These are phyloP conservation scores for Peniophora sp. DNA, from an alignment of 1,284 basidiomycete genomes.

Conservation along the genomic window DNA sequence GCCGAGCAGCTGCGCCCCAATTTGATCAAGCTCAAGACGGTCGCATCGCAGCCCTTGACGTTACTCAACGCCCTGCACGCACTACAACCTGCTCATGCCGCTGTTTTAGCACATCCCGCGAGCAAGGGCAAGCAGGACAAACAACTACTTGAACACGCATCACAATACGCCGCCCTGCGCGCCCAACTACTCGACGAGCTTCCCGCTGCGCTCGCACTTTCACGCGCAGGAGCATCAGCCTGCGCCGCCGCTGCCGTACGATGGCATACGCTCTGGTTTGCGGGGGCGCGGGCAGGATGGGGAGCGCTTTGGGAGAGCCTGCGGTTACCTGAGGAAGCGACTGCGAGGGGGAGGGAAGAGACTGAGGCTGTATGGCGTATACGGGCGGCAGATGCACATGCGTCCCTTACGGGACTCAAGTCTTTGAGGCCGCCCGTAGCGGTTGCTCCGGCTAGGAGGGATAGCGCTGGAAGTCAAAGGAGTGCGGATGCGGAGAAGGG, in stretches of 20 bases:
- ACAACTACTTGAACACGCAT: slow-evolving; percentile 58
- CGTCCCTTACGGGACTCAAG: too few species aligned
- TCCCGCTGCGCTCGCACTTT: slow-evolving; percentile 48
- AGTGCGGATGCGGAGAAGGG: slow-evolving; percentile 32
- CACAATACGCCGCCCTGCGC: slow-evolving; percentile 65
- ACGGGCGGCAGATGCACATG: too few species aligned
- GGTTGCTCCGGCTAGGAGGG: slow-evolving; percentile 43
- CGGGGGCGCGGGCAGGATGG: slow-evolving; percentile 54
- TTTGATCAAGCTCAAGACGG: slow-evolving; percentile 45
- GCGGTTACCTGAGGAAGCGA: slow-evolving; percentile 64
- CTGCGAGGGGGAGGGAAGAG: slow-evolving; percentile 48
- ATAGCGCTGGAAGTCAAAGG: slow-evolving; percentile 40
- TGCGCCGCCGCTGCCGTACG: slow-evolving; percentile 41
- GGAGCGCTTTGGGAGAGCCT: slow-evolving; percentile 72
- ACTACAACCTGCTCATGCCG: slow-evolving; percentile 58
- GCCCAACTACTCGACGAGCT: slow-evolving; percentile 63
- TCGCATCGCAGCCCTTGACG: slow-evolving; percentile 52
- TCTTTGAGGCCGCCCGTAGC: too few species aligned
- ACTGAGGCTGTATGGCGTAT: slow-evolving; percentile 60
- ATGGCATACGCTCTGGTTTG: slow-evolving; percentile 54
- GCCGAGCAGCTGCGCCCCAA: slow-evolving; percentile 45
- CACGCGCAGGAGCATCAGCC: slow-evolving; percentile 48
- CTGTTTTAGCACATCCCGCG: slow-evolving; percentile 54
- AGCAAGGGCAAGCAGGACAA: slow-evolving; percentile 56
- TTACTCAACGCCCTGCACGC: slow-evolving; percentile 64